A percentile compares a stretch with the other conserved stretches of the same genome.
These are phyloP conservation scores for Combretum micranthum DNA, from an alignment of 345 rosid genomes.

Conservation along the genomic window DNA sequence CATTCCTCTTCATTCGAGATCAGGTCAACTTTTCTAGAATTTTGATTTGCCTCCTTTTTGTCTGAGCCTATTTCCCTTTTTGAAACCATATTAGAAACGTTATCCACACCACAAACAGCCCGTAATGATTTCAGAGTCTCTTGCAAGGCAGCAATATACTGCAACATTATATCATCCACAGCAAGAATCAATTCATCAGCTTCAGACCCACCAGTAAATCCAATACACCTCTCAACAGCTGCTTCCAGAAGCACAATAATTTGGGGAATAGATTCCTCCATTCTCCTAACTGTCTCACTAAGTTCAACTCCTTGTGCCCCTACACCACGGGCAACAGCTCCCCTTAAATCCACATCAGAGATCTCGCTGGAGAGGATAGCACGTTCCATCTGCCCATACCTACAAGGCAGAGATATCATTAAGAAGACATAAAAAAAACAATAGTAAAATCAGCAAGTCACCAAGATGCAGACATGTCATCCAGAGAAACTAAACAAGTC, in stretches of 20 bases:
- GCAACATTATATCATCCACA: constrained; percentile 84
- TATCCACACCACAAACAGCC: constrained; percentile 82
- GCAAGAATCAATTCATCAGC: constrained; percentile 93
- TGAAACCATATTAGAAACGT: constrained; percentile 35
- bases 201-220: constrained; percentile 95
- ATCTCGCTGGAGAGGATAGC: constrained; percentile 86
- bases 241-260: constrained; percentile 90
- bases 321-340: constrained; percentile 94
- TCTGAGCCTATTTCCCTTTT: constrained; percentile 50
- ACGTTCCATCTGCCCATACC: constrained; percentile 96
- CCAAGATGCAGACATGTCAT: neutral
- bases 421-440: constrained; percentile 1
- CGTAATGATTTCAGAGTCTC: constrained; percentile 93
- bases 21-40: constrained; percentile 51
- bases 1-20: constrained; percentile 93
- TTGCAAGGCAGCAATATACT: constrained; percentile 81
- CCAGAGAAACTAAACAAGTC: too few relatives aligned
- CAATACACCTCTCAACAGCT: constrained; percentile 89
- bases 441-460: neutral
- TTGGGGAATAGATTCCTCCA: constrained; percentile 98
- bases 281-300: constrained; percentile 94
- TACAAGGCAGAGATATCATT: constrained; percentile 16
- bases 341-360: constrained; percentile 89
- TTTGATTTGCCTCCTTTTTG: constrained; percentile 62
- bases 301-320: constrained; percentile 99